Base-by-base conservation (phyloP, 257 asterid species). In the Nicotiana otophora region DNA sequence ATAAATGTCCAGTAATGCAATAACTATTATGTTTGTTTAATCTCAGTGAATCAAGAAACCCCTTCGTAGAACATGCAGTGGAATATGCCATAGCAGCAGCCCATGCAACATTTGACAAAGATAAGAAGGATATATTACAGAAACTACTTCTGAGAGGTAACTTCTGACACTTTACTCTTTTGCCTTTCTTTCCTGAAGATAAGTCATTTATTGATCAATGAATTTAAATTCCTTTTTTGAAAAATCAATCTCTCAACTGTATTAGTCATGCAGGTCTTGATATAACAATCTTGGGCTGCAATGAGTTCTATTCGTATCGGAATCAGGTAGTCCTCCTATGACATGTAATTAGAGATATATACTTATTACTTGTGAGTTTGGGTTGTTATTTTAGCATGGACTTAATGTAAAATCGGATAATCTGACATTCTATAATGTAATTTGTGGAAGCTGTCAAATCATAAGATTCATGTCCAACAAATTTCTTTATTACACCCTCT, bases 271-370 rank as follows among this genome's bases (percentile, higher is more conserved):
- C 98, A 96, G 98, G 99, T 86, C 91, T 94, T 77, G 98, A 94
- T 83, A 94, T 96, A 75, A 93, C 97, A 66, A 94, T 96, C 85
- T 84, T 96, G 82, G 98, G 98, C 53, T 86, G 99, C 91, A 96
- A 96, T 64, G 98, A 94, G 84, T 96, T 96, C 86, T 94, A 96
- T 87, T 96, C 99, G 28, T 95, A 94, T 81, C 92, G 99, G 87
- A 89, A 94, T 85, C 97, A 92, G 99, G 99, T 92, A 58, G 5
- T 30, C 5, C 82, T 83, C 81, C 39, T 48, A 23, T 48, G 62
- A 0, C 61, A 23, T 74, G 39, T 46, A 46, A 28, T 26, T 48
- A 26, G 14, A 23, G 62, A 74, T 74, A 17, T 48, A 20, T 42
- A 28, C 55, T 17, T 36, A 36, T 68, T 36, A 17, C 30, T 36